These are phyloP conservation scores for Pontederia paniculata DNA, from an alignment of 176 grass and related monocot genomes.

Conservation along the genomic window DNA sequence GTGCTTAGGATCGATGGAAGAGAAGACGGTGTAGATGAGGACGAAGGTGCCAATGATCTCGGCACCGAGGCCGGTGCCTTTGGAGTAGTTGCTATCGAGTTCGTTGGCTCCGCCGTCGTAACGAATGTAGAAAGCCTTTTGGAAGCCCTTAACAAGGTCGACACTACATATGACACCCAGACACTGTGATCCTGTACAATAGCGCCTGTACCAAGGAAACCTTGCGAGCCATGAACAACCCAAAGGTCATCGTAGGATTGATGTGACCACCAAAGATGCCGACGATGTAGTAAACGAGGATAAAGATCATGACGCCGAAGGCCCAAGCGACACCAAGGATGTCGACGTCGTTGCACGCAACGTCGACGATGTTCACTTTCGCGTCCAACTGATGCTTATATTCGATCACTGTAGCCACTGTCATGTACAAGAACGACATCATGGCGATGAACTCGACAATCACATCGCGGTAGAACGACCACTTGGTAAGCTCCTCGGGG, in stretches of 20 bases:
- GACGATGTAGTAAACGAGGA: conserved; percentile 96
- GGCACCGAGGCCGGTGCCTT: conserved; percentile 17
- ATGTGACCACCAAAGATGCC: conserved; percentile 53
- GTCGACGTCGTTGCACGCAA: conserved; percentile 57
- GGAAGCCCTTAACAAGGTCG: conserved; percentile 15
- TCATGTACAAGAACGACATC: no score
- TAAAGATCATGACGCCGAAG: conserved; percentile 98
- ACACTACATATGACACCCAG: conserved; percentile 8
- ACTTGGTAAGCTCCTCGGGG: no score
- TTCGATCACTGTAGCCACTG: no score
- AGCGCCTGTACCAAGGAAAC: conserved; percentile 9
- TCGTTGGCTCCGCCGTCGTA: conserved; percentile 10
- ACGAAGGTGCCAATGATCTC: conserved; percentile 23
- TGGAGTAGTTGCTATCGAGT: not conserved
- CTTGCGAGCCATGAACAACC: conserved; percentile 16
- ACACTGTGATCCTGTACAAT: conserved; percentile 12
- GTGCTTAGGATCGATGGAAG: conserved; percentile 18
- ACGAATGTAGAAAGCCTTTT: not conserved
- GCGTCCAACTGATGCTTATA: no score
- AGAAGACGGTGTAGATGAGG: conserved; percentile 24
- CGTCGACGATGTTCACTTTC: not conserved
- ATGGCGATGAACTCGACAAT: no score
- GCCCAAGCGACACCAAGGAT: conserved; percentile 93
- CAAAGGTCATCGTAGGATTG: conserved; percentile 15
- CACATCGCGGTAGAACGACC: no score